Base-by-base conservation (phyloP, 768 basidiomycete genomes). In the Imleria badia region DNA sequence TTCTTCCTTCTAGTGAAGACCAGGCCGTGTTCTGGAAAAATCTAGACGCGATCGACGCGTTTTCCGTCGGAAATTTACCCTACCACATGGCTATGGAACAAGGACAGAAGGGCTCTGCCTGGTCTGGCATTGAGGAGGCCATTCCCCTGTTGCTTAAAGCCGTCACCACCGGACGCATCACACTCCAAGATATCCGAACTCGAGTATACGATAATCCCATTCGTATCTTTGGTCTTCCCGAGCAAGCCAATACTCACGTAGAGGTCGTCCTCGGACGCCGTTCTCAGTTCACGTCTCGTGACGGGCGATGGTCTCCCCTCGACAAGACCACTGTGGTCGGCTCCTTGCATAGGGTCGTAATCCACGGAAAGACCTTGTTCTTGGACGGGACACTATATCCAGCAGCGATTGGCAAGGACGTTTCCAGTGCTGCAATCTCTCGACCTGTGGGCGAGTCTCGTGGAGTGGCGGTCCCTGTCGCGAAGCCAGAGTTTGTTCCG, bases 161-260 rank as follows among this genome's bases (percentile, higher is more conserved):
- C 1, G 92, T 97, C 17, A 74, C 80, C 5, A 81, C 89, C 11
- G 88, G 89, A 10, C 84, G 83, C 33, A 77, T 98, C 26, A 89
- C 89, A 0, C 76, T 97, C 51, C 83, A 91, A 38, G 92, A 91
- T 68, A 84, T 99, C 60, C 85, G 84, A 34, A 66, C 77, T n/a
- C 85, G 94, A 44, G 70, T 98, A 17, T 86, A 94, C 67, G 94
- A 98, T 64, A 98, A 97, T 71, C 96, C 97, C 2, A 81, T 89
- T 19, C 80, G 83, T 38, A 98, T 99, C 67, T 97, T 98, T 68
- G 87, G 87, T 33, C 79, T 98, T 13, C 87, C 92, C 0, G 93
- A 97, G 58, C 91, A 93, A 66, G 66, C 81, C 6, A 82, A 92
- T 56, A 94, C 94, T 1, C 88, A 87, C 59, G 91, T 97, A 35